A percentile compares a stretch with the other conserved stretches of the same genome.
Conservation (phyloP, 2,329 filamentous ascomycete species). For the Macrophomina pseudophaseolina region DNA sequence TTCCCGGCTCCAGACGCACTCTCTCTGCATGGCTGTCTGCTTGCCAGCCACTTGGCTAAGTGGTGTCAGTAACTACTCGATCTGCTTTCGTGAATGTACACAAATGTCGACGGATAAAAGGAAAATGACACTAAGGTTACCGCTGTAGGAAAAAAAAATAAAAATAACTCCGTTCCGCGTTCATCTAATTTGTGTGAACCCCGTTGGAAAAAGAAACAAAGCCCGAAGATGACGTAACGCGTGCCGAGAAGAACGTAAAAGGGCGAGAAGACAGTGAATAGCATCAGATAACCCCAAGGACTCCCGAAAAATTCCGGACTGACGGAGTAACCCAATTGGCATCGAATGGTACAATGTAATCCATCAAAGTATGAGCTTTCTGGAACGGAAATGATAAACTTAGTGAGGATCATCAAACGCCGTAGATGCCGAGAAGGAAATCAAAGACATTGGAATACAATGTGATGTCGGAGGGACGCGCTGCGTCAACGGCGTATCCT, state of each 20-base stretch:
- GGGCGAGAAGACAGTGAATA: not conserved
- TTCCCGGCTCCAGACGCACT: not conserved
- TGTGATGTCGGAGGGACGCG: not conserved
- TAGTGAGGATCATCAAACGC: not conserved
- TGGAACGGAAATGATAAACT: not conserved
- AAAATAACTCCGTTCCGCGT: slow-evolving; percentile 15
- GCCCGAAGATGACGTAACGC: not conserved
- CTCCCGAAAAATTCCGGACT: not conserved
- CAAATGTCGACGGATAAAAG: not conserved
- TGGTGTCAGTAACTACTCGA: not conserved
- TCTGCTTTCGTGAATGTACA: slow-evolving; percentile 5
- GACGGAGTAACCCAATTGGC: slow-evolving; percentile 7
- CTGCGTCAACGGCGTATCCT: not conserved
- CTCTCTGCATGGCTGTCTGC: not conserved
- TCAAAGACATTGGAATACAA: slow-evolving; percentile 5
- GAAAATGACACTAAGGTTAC: not conserved
- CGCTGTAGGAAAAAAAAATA: not conserved
- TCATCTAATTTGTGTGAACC: slow-evolving; percentile 3
- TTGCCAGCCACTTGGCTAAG: not conserved
- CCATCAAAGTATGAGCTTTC: not conserved
- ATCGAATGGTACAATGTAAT: not conserved
- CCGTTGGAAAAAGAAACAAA: not conserved
- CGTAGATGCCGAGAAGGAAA: slow-evolving; percentile 11
- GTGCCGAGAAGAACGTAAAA: slow-evolving; percentile 13
- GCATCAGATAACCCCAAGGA: not conserved